Evolutionary conservation across 176 grass and related monocot species (phyloP), one percentile per base, ranked within the genome.

Genomic region (Paspalum vaginatum): DNA sequence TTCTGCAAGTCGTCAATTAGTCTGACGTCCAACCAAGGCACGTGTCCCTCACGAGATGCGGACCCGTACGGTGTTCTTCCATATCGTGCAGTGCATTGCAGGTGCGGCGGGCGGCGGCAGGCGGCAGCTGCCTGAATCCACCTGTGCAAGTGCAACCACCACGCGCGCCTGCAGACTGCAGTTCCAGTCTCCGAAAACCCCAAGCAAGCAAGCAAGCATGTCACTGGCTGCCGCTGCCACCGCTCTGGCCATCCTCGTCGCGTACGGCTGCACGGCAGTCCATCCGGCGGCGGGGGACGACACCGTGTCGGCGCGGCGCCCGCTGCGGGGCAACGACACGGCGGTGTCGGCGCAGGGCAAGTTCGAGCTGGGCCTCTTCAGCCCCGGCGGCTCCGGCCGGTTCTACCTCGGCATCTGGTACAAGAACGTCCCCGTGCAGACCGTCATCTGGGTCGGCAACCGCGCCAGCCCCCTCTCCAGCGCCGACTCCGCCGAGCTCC

Each of bases 391-490:
- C 15, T 83, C 84, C 57, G 60, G 53, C 13, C 63, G 76, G 43
- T 90, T 47, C 52, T 90, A 90, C 84, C 48, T 90, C 51, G 74
- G 25, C 11, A 75, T 75, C 11, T 83, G 81, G 81, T 83, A 75
- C 81, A 83, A 75, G 81, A 83, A 83, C 61, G 48, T 90, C 24
- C 81, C 88, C 43, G 51, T 16, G 14, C 48, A 55, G 71, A 87
- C 88, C 57, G 37, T 68, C 32, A 70, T 87, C 32, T 87, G 79
- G 79, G 54, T 87, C n/a, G 88, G 2, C 68, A 90, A 90, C 45
- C 81, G 88, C 8, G 84, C 8, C 9, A 39, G 5, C 3, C 84
- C 88, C 11, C 61, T 83, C 11, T 46, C 72, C 61, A 13, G 12
- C 11, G 22, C 20, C 5, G 72, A 5, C 1, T 57, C 49, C 40